Conservation (phyloP, 2,329 filamentous ascomycete genomes). For the Talaromyces sp. region DNA sequence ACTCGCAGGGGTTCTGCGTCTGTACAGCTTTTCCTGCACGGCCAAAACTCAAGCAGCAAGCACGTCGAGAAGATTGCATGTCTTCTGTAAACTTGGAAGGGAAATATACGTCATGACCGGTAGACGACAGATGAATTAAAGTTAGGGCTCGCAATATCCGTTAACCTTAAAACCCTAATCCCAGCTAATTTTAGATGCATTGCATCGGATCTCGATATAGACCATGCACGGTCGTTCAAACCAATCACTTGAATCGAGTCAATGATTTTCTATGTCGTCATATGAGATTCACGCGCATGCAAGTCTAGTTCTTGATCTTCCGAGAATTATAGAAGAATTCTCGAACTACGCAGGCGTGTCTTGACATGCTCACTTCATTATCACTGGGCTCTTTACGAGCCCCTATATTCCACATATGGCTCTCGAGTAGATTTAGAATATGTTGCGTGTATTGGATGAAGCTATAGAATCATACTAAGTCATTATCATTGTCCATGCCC, state of each 20-base stretch:
- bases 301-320: not conserved
- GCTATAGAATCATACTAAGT: not conserved
- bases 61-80: not conserved
- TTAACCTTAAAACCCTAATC: slow-evolving; percentile 1
- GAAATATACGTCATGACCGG: not conserved
- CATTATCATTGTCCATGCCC: not conserved
- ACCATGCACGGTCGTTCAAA: not conserved
- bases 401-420: too few species aligned
- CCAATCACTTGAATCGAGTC: not conserved
- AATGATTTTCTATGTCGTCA: not conserved
- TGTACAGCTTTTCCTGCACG: not conserved
- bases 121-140: not conserved
- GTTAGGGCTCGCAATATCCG: slow-evolving; percentile 2
- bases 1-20: not conserved
- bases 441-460: not conserved
- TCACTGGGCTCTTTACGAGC: not conserved
- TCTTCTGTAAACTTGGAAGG: not conserved
- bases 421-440: not conserved
- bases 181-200: slow-evolving; percentile 2
- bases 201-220: not conserved
- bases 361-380: not conserved
- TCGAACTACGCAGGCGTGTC: not conserved
- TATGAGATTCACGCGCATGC: not conserved
- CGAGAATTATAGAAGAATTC: not conserved
- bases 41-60: not conserved